Percentiles rank a stretch among this genome's conserved stretches.
phyloP scores from a whole-genome alignment of 2,329 filamentous ascomycete species.

The Aspergillus thermomutatus region DNA sequence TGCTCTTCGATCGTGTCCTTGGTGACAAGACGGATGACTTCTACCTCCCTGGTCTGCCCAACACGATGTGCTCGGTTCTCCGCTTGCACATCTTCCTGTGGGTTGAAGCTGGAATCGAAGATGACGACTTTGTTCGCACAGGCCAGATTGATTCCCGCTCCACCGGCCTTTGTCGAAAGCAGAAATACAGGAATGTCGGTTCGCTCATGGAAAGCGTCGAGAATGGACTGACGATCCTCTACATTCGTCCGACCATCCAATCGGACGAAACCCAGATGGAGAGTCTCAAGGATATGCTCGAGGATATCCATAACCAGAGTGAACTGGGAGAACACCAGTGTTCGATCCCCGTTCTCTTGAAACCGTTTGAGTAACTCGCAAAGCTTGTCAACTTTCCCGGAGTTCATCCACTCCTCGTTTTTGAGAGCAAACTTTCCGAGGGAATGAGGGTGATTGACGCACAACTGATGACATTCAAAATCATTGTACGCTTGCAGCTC shows the following conservation, averaged over 20 bases:
- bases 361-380: constrained; percentile 70
- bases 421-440: constrained; percentile 57
- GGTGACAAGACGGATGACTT: constrained; percentile 82
- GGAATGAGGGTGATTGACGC: constrained; percentile 49
- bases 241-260: constrained; percentile 83
- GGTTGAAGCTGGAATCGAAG: constrained; percentile 96
- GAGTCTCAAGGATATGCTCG: constrained; percentile 71
- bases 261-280: constrained; percentile 74
- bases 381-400: constrained; percentile 83
- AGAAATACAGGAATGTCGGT: constrained; percentile 82
- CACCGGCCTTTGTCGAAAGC: constrained; percentile 87
- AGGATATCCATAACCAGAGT: constrained; percentile 88
- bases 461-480: constrained; percentile 60
- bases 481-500: constrained; percentile 57
- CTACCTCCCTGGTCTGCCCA: constrained; percentile 84
- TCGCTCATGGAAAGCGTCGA: constrained; percentile 80
- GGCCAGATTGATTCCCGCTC: constrained; percentile 94
- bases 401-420: constrained; percentile 64
- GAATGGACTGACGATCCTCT: constrained; percentile 76
- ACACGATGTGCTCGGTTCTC: constrained; percentile 96
- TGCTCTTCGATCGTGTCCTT: constrained; percentile 85
- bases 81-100: constrained; percentile 96
- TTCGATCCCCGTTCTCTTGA: constrained; percentile 76
- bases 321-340: constrained; percentile 91
- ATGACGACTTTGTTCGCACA: constrained; percentile 97